Conservation (phyloP, 495 filamentous ascomycete species). For the Daldinia bambusicola region DNA sequence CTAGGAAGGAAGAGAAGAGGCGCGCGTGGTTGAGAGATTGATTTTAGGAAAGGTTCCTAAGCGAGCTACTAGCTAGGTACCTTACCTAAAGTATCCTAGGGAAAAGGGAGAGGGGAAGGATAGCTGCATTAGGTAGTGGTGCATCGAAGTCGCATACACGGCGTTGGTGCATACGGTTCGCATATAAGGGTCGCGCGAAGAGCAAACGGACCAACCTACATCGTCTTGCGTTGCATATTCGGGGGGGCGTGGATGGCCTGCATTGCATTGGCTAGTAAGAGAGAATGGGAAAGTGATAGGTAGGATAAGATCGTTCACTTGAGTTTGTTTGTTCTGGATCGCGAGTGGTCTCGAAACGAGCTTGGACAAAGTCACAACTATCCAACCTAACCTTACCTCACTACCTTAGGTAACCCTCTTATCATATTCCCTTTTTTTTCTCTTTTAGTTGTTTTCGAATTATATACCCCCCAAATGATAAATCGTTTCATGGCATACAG, state of each 20-base stretch:
- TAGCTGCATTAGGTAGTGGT: constrained; percentile 34
- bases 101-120: constrained; percentile 10
- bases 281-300: neutral
- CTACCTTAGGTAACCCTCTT: neutral
- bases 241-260: constrained; percentile 17
- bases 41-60: too few relatives aligned
- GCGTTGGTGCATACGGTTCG: constrained; percentile 30
- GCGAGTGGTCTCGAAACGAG: neutral
- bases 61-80: too few relatives aligned
- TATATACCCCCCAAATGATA: constrained; percentile 41
- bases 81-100: neutral
- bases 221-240: constrained; percentile 28
- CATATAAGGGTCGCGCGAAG: constrained; percentile 2
- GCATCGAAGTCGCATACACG: constrained; percentile 24
- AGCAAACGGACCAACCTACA: neutral
- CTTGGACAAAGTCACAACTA: constrained; percentile 14
- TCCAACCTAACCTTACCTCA: too few relatives aligned
- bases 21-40: constrained; percentile 85
- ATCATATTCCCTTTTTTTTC: constrained; percentile 12
- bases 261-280: constrained; percentile 27
- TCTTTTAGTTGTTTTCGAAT: constrained; percentile 13
- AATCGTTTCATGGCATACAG: constrained; percentile 4
- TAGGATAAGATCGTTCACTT: neutral
- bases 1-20: constrained; percentile 93
- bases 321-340: constrained; percentile 25